Conservation (phyloP, 2,329 filamentous ascomycete species). For the Stachybotrys chartarum region DNA sequence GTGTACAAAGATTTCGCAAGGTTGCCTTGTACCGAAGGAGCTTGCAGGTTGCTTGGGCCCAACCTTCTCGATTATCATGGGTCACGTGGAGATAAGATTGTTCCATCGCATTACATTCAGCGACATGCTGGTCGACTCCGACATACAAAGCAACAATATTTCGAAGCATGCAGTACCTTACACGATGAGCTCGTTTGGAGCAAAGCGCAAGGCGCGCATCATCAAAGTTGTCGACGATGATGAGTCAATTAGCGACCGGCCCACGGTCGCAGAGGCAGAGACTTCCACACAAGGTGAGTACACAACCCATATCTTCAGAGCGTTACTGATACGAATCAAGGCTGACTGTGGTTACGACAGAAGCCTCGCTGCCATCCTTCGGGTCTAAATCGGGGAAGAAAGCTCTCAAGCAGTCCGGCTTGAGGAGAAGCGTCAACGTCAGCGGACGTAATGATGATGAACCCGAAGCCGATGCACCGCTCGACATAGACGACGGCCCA, state of each 20-base stretch:
- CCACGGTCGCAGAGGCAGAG: slow-evolving; percentile 12
- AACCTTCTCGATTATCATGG: slow-evolving; percentile 5
- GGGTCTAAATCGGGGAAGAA: slow-evolving; percentile 39
- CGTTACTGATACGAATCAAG: slow-evolving; percentile 26
- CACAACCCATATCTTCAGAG: slow-evolving; percentile 8
- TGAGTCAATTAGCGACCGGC: slow-evolving; percentile 24
- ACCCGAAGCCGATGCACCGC: slow-evolving; percentile 13
- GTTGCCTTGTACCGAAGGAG: neutral
- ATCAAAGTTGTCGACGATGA: slow-evolving; percentile 66
- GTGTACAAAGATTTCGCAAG: neutral
- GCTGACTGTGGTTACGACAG: slow-evolving; percentile 22
- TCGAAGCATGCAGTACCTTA: slow-evolving; percentile 2
- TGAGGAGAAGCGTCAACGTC: slow-evolving; percentile 49
- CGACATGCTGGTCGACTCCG: slow-evolving; percentile 1
- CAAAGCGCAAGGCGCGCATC: slow-evolving; percentile 66
- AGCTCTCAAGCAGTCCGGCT: slow-evolving; percentile 48
- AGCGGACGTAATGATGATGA: slow-evolving; percentile 26
- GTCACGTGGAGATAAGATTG: slow-evolving; percentile 46
- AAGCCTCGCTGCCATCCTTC: slow-evolving; percentile 30
- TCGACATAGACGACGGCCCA: slow-evolving; percentile 36
- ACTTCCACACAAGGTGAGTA: slow-evolving; percentile 29
- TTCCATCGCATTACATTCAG: slow-evolving; percentile 3
- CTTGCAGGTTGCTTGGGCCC: neutral
- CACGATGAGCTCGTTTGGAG: slow-evolving; percentile 47
- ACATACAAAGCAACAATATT: neutral